Evolutionary conservation across 75 land plant genomes (phyloP).

Genomic region (Cupressus sempervirens): DNA sequence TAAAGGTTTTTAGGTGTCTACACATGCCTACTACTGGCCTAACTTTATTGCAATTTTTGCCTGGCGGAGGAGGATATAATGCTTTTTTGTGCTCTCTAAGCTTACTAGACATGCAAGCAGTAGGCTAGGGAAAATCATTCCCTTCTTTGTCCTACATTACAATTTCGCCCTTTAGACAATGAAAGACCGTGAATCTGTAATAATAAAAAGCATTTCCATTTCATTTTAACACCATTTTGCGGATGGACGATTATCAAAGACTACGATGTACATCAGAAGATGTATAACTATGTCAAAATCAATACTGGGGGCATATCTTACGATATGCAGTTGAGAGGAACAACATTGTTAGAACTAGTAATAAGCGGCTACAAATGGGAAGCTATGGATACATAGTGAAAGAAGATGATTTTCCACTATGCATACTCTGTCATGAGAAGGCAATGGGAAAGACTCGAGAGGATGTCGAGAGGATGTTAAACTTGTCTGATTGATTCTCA

Average conservation of each 20-base stretch:
- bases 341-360: no score
- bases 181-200: conserved; percentile 60
- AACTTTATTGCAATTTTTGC: conserved; percentile 62
- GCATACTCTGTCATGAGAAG: conserved; percentile 35
- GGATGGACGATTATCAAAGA: conserved; percentile 82
- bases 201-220: not conserved
- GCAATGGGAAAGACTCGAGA: no score
- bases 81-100: conserved; percentile 13
- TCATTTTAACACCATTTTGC: not conserved
- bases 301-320: conserved; percentile 43
- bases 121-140: conserved; percentile 19
- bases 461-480: no score
- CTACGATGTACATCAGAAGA: conserved; percentile 30
- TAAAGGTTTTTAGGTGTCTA: no score
- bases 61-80: conserved; percentile 63
- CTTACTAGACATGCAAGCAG: no score
- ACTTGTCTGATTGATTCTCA: no score
- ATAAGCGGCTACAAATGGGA: conserved; percentile 22
- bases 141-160: no score
- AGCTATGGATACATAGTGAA: conserved; percentile 5
- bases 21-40: conserved; percentile 31
- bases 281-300: conserved; percentile 16
- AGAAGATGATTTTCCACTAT: conserved; percentile 40
- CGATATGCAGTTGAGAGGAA: conserved; percentile 7
- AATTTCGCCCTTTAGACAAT: no score